Base-by-base conservation (phyloP, 1,284 basidiomycete species). In the Ustilago shanxiensis region DNA sequence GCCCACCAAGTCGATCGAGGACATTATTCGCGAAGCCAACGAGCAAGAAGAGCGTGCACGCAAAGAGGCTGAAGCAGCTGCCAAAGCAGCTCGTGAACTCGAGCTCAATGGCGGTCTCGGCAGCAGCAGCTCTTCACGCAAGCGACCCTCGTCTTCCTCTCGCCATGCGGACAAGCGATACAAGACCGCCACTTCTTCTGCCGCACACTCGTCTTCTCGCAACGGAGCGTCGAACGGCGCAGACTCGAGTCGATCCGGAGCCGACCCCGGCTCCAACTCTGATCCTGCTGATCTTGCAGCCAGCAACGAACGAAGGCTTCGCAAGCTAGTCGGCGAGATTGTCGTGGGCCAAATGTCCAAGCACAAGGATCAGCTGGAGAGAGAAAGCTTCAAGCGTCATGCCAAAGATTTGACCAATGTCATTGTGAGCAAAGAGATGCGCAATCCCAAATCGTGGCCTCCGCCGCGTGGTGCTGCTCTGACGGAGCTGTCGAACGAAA, bases 291-390 rank as follows among this genome's bases (percentile, higher is more conserved):
- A 61, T 3, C 39, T 62, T 29, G 50, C 62, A 35, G 61, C 66
- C 10, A 54, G 60, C 51, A 69, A 68, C 47, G 83, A 81, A 62
- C 78, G 77, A 86, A 89, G 52, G 77, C 86, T 98, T 72, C 86
- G 91, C 77, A 94, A 94, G 86, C 89, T 98, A 24, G 91, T 99
- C 9, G 93, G 95, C 24, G 91, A 91, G 16, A 90, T 97, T 2
- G 95, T 98, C 31, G 96, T 99, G 44, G 92, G 91, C 84, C 91
- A 89, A 69, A 94, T 98, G 93, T 93, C 92, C 59, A 96, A 95
- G 87, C 92, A 97, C 86, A 90, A 91, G 76, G 89, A 92, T 64
- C 88, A 91, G 66, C 90, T 98, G 87, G 92, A 93, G 63, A 90
- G 91, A 63, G 95, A 97, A 5, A 87, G 89, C 59, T 98, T 99